These are phyloP conservation scores for Russula compacta DNA, from an alignment of 768 basidiomycete species.

Conservation along the genomic window DNA sequence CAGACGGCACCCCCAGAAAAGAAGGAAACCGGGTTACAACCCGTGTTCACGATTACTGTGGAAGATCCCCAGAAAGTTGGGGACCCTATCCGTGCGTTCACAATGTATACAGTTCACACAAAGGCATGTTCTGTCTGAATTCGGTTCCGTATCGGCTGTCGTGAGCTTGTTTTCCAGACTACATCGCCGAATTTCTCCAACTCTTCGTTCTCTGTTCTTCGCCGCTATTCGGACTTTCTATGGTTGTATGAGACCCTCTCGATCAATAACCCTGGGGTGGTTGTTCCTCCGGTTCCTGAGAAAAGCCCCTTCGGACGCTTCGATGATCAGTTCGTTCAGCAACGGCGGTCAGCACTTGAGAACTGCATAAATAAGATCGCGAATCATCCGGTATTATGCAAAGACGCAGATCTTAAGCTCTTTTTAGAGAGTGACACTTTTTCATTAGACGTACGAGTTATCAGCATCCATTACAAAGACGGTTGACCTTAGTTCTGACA, in stretches of 20 bases:
- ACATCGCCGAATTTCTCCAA: slow-evolving; percentile 79
- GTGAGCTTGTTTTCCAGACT: slow-evolving; percentile 39
- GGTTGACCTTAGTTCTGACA: slow-evolving; percentile 25
- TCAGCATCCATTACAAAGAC: background rate
- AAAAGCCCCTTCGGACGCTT: slow-evolving; percentile 93
- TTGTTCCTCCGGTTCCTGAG: slow-evolving; percentile 94
- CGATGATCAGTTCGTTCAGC: slow-evolving; percentile 83
- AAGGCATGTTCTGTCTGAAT: slow-evolving; percentile 37
- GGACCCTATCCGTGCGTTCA: slow-evolving; percentile 89
- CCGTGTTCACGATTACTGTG: slow-evolving; percentile 81
- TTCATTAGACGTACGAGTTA: slow-evolving; percentile 65
- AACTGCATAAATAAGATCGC: slow-evolving; percentile 90
- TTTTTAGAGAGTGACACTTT: slow-evolving; percentile 95
- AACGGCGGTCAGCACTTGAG: slow-evolving; percentile 75
- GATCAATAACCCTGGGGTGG: slow-evolving; percentile 89
- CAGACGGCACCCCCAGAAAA: slow-evolving; percentile 18
- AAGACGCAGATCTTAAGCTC: slow-evolving; percentile 78
- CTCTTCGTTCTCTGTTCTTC: slow-evolving; percentile 81
- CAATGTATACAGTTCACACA: slow-evolving; percentile 95
- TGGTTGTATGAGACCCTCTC: slow-evolving; percentile 91
- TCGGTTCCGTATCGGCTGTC: background rate
- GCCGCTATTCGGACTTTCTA: slow-evolving; percentile 96
- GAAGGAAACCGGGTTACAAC: slow-evolving; percentile 43
- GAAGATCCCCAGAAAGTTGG: slow-evolving; percentile 96
- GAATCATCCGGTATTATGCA: slow-evolving; percentile 81